These are phyloP conservation scores for Diplodia sapinea DNA, from an alignment of 2,329 filamentous ascomycete genomes.

Conservation along the genomic window DNA sequence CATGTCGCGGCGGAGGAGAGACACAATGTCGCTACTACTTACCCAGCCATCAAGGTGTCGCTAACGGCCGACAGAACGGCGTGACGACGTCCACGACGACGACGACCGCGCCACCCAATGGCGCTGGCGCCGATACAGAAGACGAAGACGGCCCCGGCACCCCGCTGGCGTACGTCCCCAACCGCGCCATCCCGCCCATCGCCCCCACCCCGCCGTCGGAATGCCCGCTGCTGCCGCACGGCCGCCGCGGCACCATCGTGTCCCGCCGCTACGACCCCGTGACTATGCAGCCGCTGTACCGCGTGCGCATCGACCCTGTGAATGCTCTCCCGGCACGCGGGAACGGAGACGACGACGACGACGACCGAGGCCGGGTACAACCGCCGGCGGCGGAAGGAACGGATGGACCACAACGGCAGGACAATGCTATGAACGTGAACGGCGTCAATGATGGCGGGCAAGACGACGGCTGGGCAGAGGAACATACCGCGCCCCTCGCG, in stretches of 20 bases:
- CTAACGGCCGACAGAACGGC: neutral
- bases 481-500: neutral
- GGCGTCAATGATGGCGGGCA: neutral
- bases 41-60: neutral
- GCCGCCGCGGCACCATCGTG: conserved; percentile 41
- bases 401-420: too few relatives aligned
- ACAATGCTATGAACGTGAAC: too few relatives aligned
- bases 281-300: conserved; percentile 50
- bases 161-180: neutral
- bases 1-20: too few relatives aligned
- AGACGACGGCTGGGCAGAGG: neutral
- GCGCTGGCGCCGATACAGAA: neutral
- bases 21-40: too few relatives aligned
- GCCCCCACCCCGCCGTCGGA: conserved; percentile 3
- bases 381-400: neutral
- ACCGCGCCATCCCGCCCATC: conserved; percentile 14
- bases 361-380: too few relatives aligned
- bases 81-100: neutral
- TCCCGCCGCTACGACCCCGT: conserved; percentile 73
- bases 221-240: neutral
- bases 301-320: conserved; percentile 8
- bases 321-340: too few relatives aligned
- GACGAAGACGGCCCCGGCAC: neutral
- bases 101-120: neutral
- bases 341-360: too few relatives aligned